Evolutionary conservation across 108 stramenopile species (phyloP), one percentile per base, ranked within the genome.

Genomic region (Cyclotella distinguenda): DNA sequence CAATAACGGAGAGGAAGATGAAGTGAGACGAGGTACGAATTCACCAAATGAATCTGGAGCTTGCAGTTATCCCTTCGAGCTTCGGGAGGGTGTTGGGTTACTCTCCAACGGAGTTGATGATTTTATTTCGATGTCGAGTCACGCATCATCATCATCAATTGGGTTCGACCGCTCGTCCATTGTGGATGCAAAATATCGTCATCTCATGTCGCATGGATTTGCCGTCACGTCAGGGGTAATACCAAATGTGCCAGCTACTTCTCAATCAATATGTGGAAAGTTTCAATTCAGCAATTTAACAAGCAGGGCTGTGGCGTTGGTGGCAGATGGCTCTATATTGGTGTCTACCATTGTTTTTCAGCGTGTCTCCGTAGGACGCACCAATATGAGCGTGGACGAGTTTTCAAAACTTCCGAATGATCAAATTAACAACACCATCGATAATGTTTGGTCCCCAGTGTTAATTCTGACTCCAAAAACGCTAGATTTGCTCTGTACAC

Each of bases 221-320:
- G 83, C 72, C 11, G 83, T 88, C 53, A 83, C 80, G 21, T 88
- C 87, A 11, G 84, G 87, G 22, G 52, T 71, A 6, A 69, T 88
- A 26, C 30, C 54, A 0, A 40, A 75, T 49, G 83, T 88, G 35
- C 83, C 87, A n/a, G 70, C 83, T 6, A 66, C 83, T n/a, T 72
- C 84, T 25, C 76, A 71, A 25, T 81, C 69, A 39, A 36, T 88
- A 9, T 65, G 67, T 47, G 84, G 81, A 3, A 73, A 71, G 63
- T 70, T 71, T 10, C 27, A 31, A 12, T 85, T 72, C 52, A 54
- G 54, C 21, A 52, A 64, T 28, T 42, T 88, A 16, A 63, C 83
- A 21, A 77, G 59, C 25, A 77, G 74, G 28, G 70, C 78, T 28
- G 83, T 84, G 9, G 70, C 81, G n/a, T 48, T 84, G 64, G 82